Evolutionary conservation across 148 eudicot genomes (phyloP), one percentile per base, ranked within the genome.

Genomic region (Rhododendron ovatum): DNA sequence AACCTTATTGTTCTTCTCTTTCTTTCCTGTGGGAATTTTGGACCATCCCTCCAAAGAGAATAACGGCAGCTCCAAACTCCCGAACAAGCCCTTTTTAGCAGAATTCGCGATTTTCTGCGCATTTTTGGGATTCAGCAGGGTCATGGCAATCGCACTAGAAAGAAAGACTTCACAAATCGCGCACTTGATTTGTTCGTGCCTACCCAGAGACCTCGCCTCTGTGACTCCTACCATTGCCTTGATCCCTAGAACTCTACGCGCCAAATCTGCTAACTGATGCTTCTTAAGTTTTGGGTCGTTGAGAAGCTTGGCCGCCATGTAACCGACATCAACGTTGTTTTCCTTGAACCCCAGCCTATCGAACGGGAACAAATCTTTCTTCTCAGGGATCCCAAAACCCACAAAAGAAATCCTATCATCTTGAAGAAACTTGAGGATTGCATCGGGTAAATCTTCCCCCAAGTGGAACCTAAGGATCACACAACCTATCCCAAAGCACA

Each of bases 161-260:
- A 91, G 67, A 65, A 91, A 91, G 10, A 89, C 89, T 76, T 89
- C 91, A 69, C 92, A 91, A 24, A 91, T 91, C 0, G 90, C 87
- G 13, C 81, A 43, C 83, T 91, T 91, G 74, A 91, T 82, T 41
- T 83, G 88, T 39, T 83, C 86, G 35, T 89, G 89, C 43, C 90
- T 87, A 82, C 86, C 87, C 10, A 87, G 86, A 7, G 90, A 87
- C 6, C 83, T 41, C 3, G 88, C 85, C 43, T 87, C 89, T 2
- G 92, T 82, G 14, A 91, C 63, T 7, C 91, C 92, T 5, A 86
- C 84, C 89, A 91, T 91, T 39, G 50, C 65, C 86, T 86, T 89
- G 87, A 91, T 82, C 65, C 91, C 88, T 22, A 89, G 87, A 30
- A 91, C 87, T 33, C 88, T 84, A 1, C 88, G 88, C 1, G 91